Base-by-base conservation (phyloP, 2,329 filamentous ascomycete genomes). In the Canariomyces notabilis region DNA sequence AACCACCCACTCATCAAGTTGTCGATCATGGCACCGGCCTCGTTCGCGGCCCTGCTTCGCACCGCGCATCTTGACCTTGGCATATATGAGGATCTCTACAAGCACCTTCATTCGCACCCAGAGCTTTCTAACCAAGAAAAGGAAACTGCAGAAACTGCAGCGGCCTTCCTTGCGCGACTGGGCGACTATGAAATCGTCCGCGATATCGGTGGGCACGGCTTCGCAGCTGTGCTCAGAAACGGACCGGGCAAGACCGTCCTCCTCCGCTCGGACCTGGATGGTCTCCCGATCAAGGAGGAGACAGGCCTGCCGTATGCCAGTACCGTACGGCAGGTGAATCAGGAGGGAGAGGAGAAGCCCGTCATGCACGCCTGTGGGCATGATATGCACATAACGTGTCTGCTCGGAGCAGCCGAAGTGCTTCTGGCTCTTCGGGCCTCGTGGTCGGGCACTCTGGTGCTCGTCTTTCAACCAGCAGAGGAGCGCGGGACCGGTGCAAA, bases 341-440 rank as follows among this genome's bases (percentile, higher is more conserved):
- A 60, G 2, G 68, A 75, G 7, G 77, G 76, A 0, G 59, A 66
- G 0, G 64, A 70, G 44, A 73, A 73, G 42, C 74, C 76, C 0
- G 75, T 82, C 0, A 85, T 85, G 81, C 82, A 85, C 61, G 81
- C 80, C 18, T 85, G 81, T 59, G 82, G 82, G 0, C 82, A 85
- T 56, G 80, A 83, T 54, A 77, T 82, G 67, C 81, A 86, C 58
- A 76, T 84, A 20, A 71, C 77, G 0, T 66, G 67, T 23, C 65
- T 85, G 3, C 67, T 85, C 1, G 82, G 73, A 0, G 74, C 76
- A 0, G 72, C 77, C 0, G 67, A 74, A 16, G 65, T 73, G 0
- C 65, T 87, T 0, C 61, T 70, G 1, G 61, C 61, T 0, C 60
- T 65, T 0, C 67, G 62, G n/a, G 54, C 69, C 0, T 23, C 51